Evolutionary conservation across 2,329 filamentous ascomycete species (phyloP).

Genomic region (Stemphylium beticola): DNA sequence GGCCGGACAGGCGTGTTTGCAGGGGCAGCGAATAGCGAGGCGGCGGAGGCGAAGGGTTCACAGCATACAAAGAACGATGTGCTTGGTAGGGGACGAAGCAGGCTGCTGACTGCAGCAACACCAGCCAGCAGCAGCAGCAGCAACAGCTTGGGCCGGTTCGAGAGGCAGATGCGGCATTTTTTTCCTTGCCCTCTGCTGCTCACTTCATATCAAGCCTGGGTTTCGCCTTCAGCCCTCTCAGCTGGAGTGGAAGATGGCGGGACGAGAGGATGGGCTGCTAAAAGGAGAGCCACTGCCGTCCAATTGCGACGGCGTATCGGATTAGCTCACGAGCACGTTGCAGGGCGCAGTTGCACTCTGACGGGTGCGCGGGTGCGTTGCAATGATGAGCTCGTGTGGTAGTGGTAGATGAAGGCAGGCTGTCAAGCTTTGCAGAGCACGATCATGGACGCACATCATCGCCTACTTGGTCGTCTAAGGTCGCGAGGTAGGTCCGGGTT

Average conservation of each 20-base stretch:
- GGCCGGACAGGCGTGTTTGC: slow-evolving; percentile 1
- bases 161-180: slow-evolving; percentile 25
- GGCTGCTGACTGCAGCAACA: slow-evolving; percentile 13
- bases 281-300: not conserved
- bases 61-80: slow-evolving; percentile 8
- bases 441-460: slow-evolving; percentile 19
- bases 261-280: too few species aligned
- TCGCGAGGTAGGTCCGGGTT: slow-evolving; percentile 7
- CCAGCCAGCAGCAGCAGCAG: too few species aligned
- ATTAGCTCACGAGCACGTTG: not conserved
- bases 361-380: slow-evolving; percentile 1
- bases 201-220: not conserved
- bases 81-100: slow-evolving; percentile 2
- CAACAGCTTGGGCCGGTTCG: slow-evolving; percentile 7
- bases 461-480: not conserved
- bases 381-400: not conserved
- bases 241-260: slow-evolving; percentile 2
- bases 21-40: slow-evolving; percentile 4
- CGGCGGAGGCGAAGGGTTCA: slow-evolving; percentile 6
- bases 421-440: slow-evolving; percentile 13
- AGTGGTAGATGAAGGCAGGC: too few species aligned
- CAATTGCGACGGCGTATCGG: not conserved
- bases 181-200: slow-evolving; percentile 1
- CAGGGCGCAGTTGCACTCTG: not conserved
- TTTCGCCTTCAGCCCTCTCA: not conserved